phyloP scores from a whole-genome alignment of 176 grass and related monocot genomes.

The Leersia perrieri region DNA sequence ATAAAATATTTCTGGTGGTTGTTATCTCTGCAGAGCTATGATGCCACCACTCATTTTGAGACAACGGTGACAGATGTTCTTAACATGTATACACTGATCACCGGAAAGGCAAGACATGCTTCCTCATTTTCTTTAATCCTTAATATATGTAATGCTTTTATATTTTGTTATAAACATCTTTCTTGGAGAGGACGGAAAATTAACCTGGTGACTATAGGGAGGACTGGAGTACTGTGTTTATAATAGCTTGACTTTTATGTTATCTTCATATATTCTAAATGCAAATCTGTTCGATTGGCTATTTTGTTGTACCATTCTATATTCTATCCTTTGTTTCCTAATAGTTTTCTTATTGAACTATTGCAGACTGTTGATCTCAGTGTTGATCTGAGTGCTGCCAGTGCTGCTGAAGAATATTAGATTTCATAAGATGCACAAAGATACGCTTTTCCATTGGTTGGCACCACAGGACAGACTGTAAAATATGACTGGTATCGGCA shows the following conservation, averaged over 20 bases:
- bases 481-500: background rate
- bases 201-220: background rate
- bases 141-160: background rate
- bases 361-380: slow-evolving; percentile 75
- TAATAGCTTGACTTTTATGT: background rate
- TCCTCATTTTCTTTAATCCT: background rate
- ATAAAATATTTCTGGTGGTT: slow-evolving; percentile 13
- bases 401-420: slow-evolving; percentile 79
- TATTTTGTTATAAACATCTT: background rate
- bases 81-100: slow-evolving; percentile 80
- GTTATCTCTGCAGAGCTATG: slow-evolving; percentile 66
- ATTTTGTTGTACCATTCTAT: background rate
- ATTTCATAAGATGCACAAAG: slow-evolving; percentile 12
- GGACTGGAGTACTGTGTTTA: background rate
- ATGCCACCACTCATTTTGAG: slow-evolving; percentile 90
- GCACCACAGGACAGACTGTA: background rate
- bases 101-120: slow-evolving; percentile 60
- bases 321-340: slow-evolving; percentile 9
- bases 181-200: background rate
- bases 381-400: slow-evolving; percentile 75
- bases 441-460: background rate
- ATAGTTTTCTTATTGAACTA: slow-evolving; percentile 7
- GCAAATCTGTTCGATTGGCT: background rate
- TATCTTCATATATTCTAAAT: background rate
- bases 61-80: slow-evolving; percentile 80